Evolutionary conservation across 768 basidiomycete genomes (phyloP), one percentile per base, ranked within the genome.

Genomic region (Pisolithus albus): DNA sequence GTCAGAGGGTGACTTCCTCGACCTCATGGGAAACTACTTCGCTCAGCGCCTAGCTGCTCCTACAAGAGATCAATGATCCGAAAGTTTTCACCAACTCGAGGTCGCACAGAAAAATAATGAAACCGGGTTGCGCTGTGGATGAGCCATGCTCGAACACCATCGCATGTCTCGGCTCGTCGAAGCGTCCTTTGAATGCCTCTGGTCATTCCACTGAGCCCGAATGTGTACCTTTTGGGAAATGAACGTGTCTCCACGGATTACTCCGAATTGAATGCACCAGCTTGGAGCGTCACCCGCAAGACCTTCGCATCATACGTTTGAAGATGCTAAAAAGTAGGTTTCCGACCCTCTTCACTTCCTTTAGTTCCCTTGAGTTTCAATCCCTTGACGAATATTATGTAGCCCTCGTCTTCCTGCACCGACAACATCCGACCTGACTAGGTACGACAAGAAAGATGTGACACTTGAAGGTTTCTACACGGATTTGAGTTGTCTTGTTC

Each of bases 391-490:
- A 49, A 43, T 24, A 23, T 4, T n/a, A 8, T 48, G 5, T 64
- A 83, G 88, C 6, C 85, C 90, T 7, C 94, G 97, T 66, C 65
- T 96, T 21, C 80, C 97, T 19, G 94, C 92, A 0, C 94, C 94
- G 11, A 98, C 94, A 0, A 90, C 94, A 2, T 96, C 93, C 5
- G 87, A 97, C 65, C 76, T 98, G n/a, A 66, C 70, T n/a, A 90
- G 86, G 61, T 94, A 88, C 59, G 83, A 88, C 19, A 63, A 78
- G 61, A 80, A 81, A 56, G 81, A 89, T 59, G 90, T 87, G 18
- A 94, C 95, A 55, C 79, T 93, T 43, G 93, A 93, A 21, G 93
- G 94, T 2, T 96, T 96, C 64, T 94, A 97, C 64, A 84, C 88
- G 1, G 92, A 96, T 64, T 80, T 97, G 51, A 96, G 95, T 63